These are phyloP conservation scores for Hypsizygus ulmarius DNA, from an alignment of 1,284 basidiomycete genomes.

Conservation along the genomic window DNA sequence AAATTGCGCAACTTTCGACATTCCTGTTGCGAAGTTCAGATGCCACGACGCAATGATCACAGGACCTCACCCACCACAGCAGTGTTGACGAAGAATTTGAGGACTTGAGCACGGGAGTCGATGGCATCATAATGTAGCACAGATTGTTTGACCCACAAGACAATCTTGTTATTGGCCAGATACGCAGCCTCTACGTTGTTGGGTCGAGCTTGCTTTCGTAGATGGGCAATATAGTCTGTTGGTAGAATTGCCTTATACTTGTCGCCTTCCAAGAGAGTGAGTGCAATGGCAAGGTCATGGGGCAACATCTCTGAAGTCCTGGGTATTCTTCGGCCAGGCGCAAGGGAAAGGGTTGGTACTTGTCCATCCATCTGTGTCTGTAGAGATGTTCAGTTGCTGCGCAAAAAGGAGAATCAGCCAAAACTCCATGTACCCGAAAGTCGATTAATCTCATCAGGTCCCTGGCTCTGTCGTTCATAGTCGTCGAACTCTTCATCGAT, in stretches of 20 bases:
- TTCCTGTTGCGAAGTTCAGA: constrained; percentile 28
- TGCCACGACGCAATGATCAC: not conserved
- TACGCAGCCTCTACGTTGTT: constrained; percentile 32
- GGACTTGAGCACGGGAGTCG: constrained; percentile 32
- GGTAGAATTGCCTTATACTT: constrained; percentile 36
- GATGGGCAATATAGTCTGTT: constrained; percentile 40
- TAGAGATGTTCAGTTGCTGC: not conserved
- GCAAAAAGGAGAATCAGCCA: not conserved
- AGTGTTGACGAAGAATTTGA: constrained; percentile 43
- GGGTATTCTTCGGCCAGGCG: constrained; percentile 25
- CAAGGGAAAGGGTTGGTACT: constrained; percentile 16
- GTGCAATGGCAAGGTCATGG: constrained; percentile 38
- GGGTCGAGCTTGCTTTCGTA: constrained; percentile 26
- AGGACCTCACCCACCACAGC: constrained; percentile 17
- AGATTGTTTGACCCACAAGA: constrained; percentile 43
- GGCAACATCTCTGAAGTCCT: constrained; percentile 31
- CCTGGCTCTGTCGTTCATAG: constrained; percentile 30
- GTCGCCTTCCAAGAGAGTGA: constrained; percentile 43
- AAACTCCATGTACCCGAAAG: constrained; percentile 11
- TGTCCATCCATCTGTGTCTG: constrained; percentile 16
- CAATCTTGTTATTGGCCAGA: constrained; percentile 37
- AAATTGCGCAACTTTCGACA: constrained; percentile 43
- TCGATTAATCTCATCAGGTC: constrained; percentile 30
- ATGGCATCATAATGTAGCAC: constrained; percentile 37
- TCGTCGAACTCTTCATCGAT: constrained; percentile 27